Base-by-base conservation (phyloP, 345 rosid species). In the Excoecaria agallocha region DNA sequence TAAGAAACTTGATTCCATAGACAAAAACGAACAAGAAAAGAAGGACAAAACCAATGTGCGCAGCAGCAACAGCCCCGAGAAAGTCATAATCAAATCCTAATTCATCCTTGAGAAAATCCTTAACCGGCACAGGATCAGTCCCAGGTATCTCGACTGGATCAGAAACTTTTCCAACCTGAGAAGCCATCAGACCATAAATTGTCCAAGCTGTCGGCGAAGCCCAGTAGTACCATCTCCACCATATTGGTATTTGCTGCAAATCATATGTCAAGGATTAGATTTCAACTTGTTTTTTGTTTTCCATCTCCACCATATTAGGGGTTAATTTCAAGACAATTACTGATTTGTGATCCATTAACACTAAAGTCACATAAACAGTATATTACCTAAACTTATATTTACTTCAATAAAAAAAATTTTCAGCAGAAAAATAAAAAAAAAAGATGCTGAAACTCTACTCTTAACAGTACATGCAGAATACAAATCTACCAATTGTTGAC, bases 221-320 rank as follows among this genome's bases (percentile, higher is more conserved):
- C 89, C 88, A 85, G 62, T 85, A 85, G 81, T 84, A 87, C 90
- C 90, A 87, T 52, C 93, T 85, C 93, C 93, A 87, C 88, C 90
- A 89, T 16, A 82, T 71, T 1, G 93, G 93, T 48, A 89, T 89
- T 78, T 76, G 83, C 90, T 87, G 87, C 68, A 72, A 7, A 11
- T 20, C 24, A 5, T 3, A 19, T 12, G 1, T 38, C 22, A 5
- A 57, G 30, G 6, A 17, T 43, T 41, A 71, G 52, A 60, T 57
- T 43, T 45, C 25, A 10, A 45, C 35, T 30, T 30, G 30, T 30
- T 30, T 30, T 0, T 30, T 30, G 30, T 30, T 30, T 30, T 30
- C 30, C 30, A 30, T 30, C 30, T 30, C n/a, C n/a, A n/a, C 30
- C 30, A 30, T 0, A 30, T 30, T 30, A 2, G 30, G 30, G 30